Base-by-base conservation (phyloP, 139 green algal genomes). In the Coelastrella sp. region DNA sequence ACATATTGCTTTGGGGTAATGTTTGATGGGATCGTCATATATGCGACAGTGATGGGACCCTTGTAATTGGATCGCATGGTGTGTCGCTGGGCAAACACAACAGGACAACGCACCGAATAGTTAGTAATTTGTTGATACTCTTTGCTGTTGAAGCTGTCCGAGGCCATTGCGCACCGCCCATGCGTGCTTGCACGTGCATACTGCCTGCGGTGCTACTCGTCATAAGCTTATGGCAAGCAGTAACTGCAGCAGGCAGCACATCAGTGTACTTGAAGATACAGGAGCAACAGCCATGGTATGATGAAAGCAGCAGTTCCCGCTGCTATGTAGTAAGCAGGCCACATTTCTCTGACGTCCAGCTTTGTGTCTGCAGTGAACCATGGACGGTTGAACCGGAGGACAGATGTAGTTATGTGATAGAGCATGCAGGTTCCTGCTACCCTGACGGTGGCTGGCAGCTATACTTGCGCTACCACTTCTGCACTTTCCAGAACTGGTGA, bases 391-490 rank as follows among this genome's bases (percentile, higher is more conserved):
- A 43, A 32, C 45, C 45, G 4, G 72, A 59, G 38, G 37, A 89
- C n/a, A 77, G 78, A 4, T 92, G 89, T 71, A 48, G 23, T 2
- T 92, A 89, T 17, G 86, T 92, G 4, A 68, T 57, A 19, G 13
- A 57, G 37, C 63, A 86, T 27, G 4, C 45, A 4, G 59, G 66
- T 9, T 21, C 63, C 1, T 89, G 89, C 63, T 63, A 64, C 8
- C 71, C 57, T 4, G 77, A 83, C 19, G 83, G 83, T 30, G 86
- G 86, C 21, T 77, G 51, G 41, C 43, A 87, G 25, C 48, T 43
- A 21, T 91, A 89, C 59, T 41, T 92, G 0, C 38, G 72, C n/a
- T n/a, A 86, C 5, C 83, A 91, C 78, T 90, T 86, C 38, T 90
- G 89, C 74, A 63, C 35, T 8, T 79, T 92, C 2, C 32, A 17